A percentile compares a stretch with the other conserved stretches of the same genome.
phyloP scores from a whole-genome alignment of 306 rosid species.

The Trifolium pratense region DNA sequence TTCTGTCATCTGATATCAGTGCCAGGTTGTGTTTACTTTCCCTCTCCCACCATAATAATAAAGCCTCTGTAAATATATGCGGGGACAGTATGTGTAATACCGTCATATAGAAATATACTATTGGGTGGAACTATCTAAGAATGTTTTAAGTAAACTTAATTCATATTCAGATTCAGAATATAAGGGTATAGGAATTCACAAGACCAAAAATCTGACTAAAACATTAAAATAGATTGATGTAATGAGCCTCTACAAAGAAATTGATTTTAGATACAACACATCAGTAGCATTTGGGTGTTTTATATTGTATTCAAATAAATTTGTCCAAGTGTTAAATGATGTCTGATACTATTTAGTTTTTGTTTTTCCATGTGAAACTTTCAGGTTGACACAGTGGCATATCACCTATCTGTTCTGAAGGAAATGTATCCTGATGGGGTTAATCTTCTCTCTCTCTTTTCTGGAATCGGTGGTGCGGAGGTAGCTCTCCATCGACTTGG shows the following conservation, averaged over 20 bases:
- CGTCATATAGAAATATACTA: slow-evolving; percentile 15
- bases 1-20: background rate
- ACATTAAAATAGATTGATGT: slow-evolving; percentile 4
- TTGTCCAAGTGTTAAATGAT: slow-evolving; percentile 16
- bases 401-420: slow-evolving; percentile 81
- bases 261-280: slow-evolving; percentile 15
- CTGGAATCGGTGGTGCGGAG: slow-evolving; percentile 98
- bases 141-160: background rate
- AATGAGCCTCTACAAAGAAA: background rate
- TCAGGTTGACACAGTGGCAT: slow-evolving; percentile 97
- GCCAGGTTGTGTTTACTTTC: slow-evolving; percentile 2
- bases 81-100: background rate
- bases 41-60: background rate
- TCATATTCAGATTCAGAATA: slow-evolving; percentile 21
- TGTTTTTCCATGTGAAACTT: slow-evolving; percentile 2
- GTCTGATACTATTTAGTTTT: slow-evolving; percentile 4
- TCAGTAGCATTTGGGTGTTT: slow-evolving; percentile 20
- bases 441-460: slow-evolving; percentile 89
- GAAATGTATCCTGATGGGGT: slow-evolving; percentile 79
- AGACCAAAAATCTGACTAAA: background rate
- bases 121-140: slow-evolving; percentile 6
- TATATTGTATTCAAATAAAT: slow-evolving; percentile 10
- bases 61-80: slow-evolving; percentile 5
- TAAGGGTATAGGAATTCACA: slow-evolving; percentile 7
- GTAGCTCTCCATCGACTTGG: slow-evolving; percentile 93